Percentiles rank a stretch among this genome's conserved stretches.
These are phyloP conservation scores for Pulveroboletus frians DNA, from an alignment of 768 basidiomycete species.

Conservation along the genomic window DNA sequence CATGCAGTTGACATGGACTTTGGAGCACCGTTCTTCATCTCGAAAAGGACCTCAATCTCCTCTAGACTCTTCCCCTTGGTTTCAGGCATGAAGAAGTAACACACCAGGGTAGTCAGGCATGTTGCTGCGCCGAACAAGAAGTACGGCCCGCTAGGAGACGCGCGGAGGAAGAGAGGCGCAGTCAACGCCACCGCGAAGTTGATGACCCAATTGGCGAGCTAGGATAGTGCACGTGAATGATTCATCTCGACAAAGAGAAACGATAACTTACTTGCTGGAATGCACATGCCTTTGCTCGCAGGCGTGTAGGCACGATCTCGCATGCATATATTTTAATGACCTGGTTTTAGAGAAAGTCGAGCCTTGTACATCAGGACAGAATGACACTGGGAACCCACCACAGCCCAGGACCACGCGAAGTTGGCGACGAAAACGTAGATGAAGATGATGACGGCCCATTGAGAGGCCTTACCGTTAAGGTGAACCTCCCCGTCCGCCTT, in stretches of 20 bases:
- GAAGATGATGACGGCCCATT: conserved; percentile 41
- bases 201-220: conserved; percentile 28
- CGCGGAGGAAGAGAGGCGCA: conserved; percentile 42
- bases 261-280: conserved; percentile 38
- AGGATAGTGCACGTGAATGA: conserved; percentile 5
- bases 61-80: conserved; percentile 42
- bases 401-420: conserved; percentile 42
- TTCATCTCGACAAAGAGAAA: neutral
- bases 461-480: conserved; percentile 17
- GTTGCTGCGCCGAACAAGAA: conserved; percentile 41
- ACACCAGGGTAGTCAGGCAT: conserved; percentile 35
- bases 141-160: conserved; percentile 42
- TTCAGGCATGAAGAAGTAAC: conserved; percentile 39
- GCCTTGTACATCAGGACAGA: neutral
- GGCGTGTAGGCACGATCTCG: conserved; percentile 46
- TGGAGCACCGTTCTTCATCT: conserved; percentile 8
- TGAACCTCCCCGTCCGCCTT: conserved; percentile 20
- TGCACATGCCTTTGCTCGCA: conserved; percentile 41
- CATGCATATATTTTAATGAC: conserved; percentile 36
- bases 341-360: conserved; percentile 8
- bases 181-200: conserved; percentile 43
- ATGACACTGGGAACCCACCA: conserved; percentile 21
- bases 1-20: neutral
- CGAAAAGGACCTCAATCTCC: conserved; percentile 37
- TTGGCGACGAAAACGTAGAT: conserved; percentile 44